These are phyloP conservation scores for Erysimum cheiri DNA, from an alignment of 441 rosid species.

Conservation along the genomic window DNA sequence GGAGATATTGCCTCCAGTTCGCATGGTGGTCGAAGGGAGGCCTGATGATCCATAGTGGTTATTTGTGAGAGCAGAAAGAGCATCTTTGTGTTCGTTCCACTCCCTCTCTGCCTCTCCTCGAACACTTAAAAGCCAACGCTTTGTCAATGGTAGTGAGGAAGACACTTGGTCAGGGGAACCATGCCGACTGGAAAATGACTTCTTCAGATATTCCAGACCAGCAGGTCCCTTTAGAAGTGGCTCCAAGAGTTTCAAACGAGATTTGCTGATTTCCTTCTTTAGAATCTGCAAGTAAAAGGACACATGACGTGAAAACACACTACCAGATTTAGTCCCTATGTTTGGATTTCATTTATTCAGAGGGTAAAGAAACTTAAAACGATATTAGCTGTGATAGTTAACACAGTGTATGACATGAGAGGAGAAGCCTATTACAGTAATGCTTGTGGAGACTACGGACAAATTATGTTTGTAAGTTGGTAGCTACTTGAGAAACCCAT, in stretches of 20 bases:
- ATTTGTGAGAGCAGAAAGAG: conserved; percentile 53
- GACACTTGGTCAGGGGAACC: conserved; percentile 61
- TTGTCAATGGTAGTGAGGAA: conserved; percentile 62
- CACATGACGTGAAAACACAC: background rate
- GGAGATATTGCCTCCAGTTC: conserved; percentile 64
- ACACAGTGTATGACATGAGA: background rate
- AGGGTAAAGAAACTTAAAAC: background rate
- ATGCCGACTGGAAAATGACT: conserved; percentile 65
- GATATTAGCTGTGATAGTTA: background rate
- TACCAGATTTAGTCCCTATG: background rate
- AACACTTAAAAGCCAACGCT: conserved; percentile 69
- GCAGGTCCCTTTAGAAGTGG: conserved; percentile 88
- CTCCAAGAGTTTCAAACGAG: conserved; percentile 78
- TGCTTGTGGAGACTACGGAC: background rate
- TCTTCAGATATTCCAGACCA: conserved; percentile 79
- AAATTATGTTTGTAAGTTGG: conserved; percentile 3
- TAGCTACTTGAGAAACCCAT: conserved; percentile 5
- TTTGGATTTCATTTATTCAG: background rate
- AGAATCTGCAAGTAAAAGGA: conserved; percentile 53
- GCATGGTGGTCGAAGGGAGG: conserved; percentile 64
- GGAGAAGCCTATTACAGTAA: background rate
- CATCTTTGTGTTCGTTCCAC: conserved; percentile 72
- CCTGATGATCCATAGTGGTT: conserved; percentile 48
- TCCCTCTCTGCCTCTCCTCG: conserved; percentile 60
- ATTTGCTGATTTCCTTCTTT: conserved; percentile 79